Evolutionary conservation across 108 stramenopile genomes (phyloP).

Genomic region (Cyclotella distinguenda): DNA sequence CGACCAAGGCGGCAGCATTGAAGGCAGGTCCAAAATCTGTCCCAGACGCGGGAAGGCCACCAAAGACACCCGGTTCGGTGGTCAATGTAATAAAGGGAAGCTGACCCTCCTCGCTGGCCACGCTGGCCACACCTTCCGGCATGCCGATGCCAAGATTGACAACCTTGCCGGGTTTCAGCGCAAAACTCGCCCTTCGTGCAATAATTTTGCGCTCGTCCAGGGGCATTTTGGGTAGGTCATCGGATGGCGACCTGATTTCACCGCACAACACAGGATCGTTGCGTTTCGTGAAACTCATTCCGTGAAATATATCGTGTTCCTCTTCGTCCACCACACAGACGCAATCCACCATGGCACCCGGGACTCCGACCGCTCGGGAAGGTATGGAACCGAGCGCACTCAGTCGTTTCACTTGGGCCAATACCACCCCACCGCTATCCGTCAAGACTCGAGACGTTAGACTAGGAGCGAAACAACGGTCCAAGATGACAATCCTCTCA

Average conservation of each 20-base stretch:
- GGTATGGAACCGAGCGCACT: conserved; percentile 58
- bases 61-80: conserved; percentile 75
- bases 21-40: conserved; percentile 72
- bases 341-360: conserved; percentile 76
- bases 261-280: conserved; percentile 61
- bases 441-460: no score
- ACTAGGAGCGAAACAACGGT: no score
- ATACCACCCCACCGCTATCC: conserved; percentile 73
- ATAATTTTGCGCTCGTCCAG: conserved; percentile 68
- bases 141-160: conserved; percentile 83
- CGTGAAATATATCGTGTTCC: conserved; percentile 60
- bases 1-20: conserved; percentile 68
- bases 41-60: conserved; percentile 72
- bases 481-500: no score
- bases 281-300: conserved; percentile 62
- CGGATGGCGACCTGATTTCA: conserved; percentile 52
- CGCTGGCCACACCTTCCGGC: conserved; percentile 75
- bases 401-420: conserved; percentile 80
- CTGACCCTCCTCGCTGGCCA: conserved; percentile 80
- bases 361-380: conserved; percentile 60
- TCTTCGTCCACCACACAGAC: conserved; percentile 71
- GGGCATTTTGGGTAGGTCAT: conserved; percentile 50
- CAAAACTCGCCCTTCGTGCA: conserved; percentile 68
- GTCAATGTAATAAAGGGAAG: conserved; percentile 64
- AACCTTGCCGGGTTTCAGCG: conserved; percentile 54